phyloP scores from a whole-genome alignment of 306 rosid species.

The Cicer cuneatum region DNA sequence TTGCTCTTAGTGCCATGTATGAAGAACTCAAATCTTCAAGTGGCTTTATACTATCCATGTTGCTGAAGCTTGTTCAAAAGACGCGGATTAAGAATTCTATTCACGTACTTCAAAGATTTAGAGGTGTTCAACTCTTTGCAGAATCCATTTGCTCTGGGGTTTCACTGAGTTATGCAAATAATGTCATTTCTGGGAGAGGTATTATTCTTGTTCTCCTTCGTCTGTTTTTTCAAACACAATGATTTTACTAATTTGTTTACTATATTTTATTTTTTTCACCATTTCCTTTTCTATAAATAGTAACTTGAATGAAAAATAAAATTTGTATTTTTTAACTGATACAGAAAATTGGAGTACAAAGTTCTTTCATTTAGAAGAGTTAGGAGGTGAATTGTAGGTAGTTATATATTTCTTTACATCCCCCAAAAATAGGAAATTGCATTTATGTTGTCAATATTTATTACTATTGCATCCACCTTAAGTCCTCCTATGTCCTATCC shows the following conservation, averaged over 20 bases:
- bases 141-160: slow-evolving; percentile 73
- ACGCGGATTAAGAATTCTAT: slow-evolving; percentile 66
- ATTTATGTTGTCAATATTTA: slow-evolving; percentile 9
- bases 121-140: slow-evolving; percentile 76
- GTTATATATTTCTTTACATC: slow-evolving; percentile 16
- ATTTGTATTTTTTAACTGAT: not conserved
- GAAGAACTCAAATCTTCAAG: slow-evolving; percentile 84
- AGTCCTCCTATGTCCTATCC: not conserved
- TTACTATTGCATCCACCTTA: not conserved
- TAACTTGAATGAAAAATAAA: not conserved
- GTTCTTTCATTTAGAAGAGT: slow-evolving; percentile 11
- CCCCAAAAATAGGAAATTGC: not conserved
- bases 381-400: not conserved
- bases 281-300: slow-evolving; percentile 9
- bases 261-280: slow-evolving; percentile 15
- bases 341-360: not conserved
- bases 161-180: slow-evolving; percentile 47
- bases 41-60: slow-evolving; percentile 78
- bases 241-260: not conserved
- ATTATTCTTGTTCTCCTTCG: slow-evolving; percentile 42
- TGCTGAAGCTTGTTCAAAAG: slow-evolving; percentile 77
- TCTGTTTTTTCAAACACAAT: slow-evolving; percentile 30
- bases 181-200: slow-evolving; percentile 65
- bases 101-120: slow-evolving; percentile 84
- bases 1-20: slow-evolving; percentile 68